phyloP scores from a whole-genome alignment of 352 stramenopile species.

The Achlya hypogyna region DNA sequence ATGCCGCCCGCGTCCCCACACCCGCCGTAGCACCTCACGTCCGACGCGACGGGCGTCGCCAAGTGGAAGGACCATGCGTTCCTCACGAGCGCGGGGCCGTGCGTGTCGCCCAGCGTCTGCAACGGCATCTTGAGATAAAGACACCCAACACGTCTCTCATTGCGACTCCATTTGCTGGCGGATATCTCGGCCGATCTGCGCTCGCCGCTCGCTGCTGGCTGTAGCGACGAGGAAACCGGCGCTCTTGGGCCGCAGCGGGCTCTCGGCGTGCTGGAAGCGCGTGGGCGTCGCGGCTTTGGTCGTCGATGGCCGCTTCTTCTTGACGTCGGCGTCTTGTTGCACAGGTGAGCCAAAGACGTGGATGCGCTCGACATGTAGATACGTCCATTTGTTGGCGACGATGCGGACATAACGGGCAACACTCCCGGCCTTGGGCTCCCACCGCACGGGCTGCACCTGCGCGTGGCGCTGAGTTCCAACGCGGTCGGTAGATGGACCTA shows the following conservation, averaged over 20 bases:
- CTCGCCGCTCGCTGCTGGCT: not conserved
- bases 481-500: not conserved
- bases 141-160: not conserved
- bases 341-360: slow-evolving; percentile 7
- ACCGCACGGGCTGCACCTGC: slow-evolving; percentile 4
- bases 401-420: slow-evolving; percentile 5
- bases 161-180: not conserved
- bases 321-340: not conserved
- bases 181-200: not conserved
- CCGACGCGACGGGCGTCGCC: slow-evolving; percentile 58
- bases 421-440: slow-evolving; percentile 4
- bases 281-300: not conserved
- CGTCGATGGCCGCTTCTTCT: not conserved
- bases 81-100: slow-evolving; percentile 57
- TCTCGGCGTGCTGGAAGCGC: not conserved
- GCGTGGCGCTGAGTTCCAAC: not conserved
- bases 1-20: no score
- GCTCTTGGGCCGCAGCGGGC: not conserved
- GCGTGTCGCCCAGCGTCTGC: slow-evolving; percentile 44
- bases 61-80: slow-evolving; percentile 81
- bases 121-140: slow-evolving; percentile 52
- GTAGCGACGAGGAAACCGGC: slow-evolving; percentile 9
- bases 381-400: slow-evolving; percentile 10
- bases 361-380: slow-evolving; percentile 9
- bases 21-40: slow-evolving; percentile 54